Evolutionary conservation across 1,139 yeast genomes (phyloP).

Genomic region (Kodamaea arcana): DNA sequence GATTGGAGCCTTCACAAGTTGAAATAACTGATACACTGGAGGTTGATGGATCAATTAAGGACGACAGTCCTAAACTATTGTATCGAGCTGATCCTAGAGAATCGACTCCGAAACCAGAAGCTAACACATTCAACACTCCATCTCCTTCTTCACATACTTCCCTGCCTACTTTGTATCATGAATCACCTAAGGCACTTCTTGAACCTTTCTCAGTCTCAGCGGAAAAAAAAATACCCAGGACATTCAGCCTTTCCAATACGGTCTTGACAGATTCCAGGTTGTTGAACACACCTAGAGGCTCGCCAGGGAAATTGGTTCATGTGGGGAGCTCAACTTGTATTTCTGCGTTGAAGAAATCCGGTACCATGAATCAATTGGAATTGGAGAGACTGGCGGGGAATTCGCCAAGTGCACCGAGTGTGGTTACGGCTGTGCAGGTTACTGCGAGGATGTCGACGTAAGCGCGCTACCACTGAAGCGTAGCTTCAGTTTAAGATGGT

Average conservation of each 20-base stretch:
- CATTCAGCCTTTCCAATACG: not conserved
- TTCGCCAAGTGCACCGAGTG: conserved; percentile 31
- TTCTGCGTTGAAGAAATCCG: conserved; percentile 21
- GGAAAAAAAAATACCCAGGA: not conserved
- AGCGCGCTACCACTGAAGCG: too few relatives aligned
- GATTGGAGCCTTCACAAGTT: too few relatives aligned
- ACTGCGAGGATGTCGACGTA: conserved; percentile 41
- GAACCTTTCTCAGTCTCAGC: not conserved
- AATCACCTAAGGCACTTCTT: not conserved
- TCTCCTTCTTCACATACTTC: not conserved
- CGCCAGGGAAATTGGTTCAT: conserved; percentile 9
- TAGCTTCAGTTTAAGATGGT: too few relatives aligned
- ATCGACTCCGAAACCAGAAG: too few relatives aligned
- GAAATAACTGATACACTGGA: too few relatives aligned
- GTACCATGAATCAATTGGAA: conserved; percentile 31
- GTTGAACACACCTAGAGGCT: conserved; percentile 2
- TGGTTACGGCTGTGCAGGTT: conserved; percentile 46
- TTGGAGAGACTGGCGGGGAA: conserved; percentile 25
- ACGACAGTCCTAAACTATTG: too few relatives aligned
- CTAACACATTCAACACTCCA: too few relatives aligned
- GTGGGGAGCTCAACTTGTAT: conserved; percentile 10
- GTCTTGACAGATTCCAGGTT: not conserved
- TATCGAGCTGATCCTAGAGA: too few relatives aligned
- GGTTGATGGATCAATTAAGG: too few relatives aligned
- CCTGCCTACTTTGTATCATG: not conserved